Conservation (phyloP, 208 protist species). For the Leishmania guyanensis region DNA sequence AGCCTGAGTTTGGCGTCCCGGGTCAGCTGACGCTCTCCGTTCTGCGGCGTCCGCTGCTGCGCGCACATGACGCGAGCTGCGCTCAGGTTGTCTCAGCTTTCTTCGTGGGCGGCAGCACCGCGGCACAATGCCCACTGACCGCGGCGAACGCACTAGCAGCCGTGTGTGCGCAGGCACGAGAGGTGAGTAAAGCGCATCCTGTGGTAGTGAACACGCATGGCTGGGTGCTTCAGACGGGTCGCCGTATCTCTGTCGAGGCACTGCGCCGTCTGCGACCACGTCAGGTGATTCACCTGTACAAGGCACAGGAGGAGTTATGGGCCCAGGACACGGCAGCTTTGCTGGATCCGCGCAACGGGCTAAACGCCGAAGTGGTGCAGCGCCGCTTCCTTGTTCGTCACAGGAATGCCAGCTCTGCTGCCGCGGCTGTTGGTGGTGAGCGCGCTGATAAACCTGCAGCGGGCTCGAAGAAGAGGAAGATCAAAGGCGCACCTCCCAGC, state of each 20-base stretch:
- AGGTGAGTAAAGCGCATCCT: slow-evolving; percentile 42
- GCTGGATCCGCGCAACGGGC: slow-evolving; percentile 54
- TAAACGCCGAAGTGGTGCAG: slow-evolving; percentile 67
- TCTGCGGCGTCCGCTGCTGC: slow-evolving; percentile 59
- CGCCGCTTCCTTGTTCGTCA: slow-evolving; percentile 65
- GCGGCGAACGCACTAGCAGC: slow-evolving; percentile 51
- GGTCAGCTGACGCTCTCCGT: slow-evolving; percentile 66
- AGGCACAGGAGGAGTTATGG: slow-evolving; percentile 46
- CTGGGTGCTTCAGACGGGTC: slow-evolving; percentile 86
- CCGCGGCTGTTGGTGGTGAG: neutral
- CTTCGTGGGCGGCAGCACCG: slow-evolving; percentile 56
- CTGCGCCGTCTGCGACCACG: slow-evolving; percentile 71
- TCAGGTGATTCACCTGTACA: slow-evolving; percentile 76
- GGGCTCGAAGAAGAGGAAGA: neutral
- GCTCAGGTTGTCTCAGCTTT: slow-evolving; percentile 44
- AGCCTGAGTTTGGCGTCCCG: slow-evolving; percentile 86
- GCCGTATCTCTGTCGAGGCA: slow-evolving; percentile 73
- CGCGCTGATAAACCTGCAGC: neutral
- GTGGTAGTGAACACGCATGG: slow-evolving; percentile 92
- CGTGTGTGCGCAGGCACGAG: slow-evolving; percentile 40
- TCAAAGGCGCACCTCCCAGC: neutral
- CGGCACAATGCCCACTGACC: slow-evolving; percentile 47
- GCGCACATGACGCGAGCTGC: slow-evolving; percentile 41
- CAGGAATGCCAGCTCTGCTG: neutral
- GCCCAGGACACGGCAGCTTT: slow-evolving; percentile 39